Evolutionary conservation across 768 basidiomycete genomes (phyloP), one percentile per base, ranked within the genome.

Genomic region (Mycena kentingensis): DNA sequence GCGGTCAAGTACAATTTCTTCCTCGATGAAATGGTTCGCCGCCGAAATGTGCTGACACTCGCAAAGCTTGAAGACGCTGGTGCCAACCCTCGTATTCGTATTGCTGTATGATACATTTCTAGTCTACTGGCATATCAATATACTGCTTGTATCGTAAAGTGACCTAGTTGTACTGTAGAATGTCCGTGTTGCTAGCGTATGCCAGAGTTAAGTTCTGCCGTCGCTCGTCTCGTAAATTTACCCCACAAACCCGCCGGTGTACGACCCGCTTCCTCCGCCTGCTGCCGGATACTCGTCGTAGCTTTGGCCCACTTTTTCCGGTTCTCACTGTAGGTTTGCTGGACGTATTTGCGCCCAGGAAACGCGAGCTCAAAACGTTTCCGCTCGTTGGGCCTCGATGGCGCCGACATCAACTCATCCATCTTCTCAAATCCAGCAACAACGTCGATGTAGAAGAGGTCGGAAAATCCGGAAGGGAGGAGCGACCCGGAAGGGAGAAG

Each of bases 11-110:
- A 65, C 24, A 60, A 68, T 35, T 75, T 74, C 44, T 73, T 73
- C 50, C 55, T 75, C 0, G 72, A 74, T 34, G 73, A 75, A 58
- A 70, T 74, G 72, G 70, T 75, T 19, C 35, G 63, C 18, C 47
- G 56, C 0, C 45, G 47, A 0, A 75, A 75, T 32, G n/a, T 44
- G 27, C 51, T 55, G n/a, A 32, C 56, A 5, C 15, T 66, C 7
- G 53, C 57, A 24, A 54, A 48, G 32, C 49, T 67, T 19, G 53
- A 49, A 25, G 63, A 59, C 4, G 43, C 48, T 11, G n/a, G n/a
- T n/a, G n/a, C n/a, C n/a, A 31, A 62, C 29, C 64, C 64, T 43
- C 38, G 42, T 46, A 28, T 29, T 45, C 18, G 12, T 19, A 50
- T 26, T 11, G n/a, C n/a, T 37, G 7, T 18, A 32, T 32, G 16